phyloP scores from a whole-genome alignment of 148 eudicot genomes.

The Vaccinium macrocarpon region DNA sequence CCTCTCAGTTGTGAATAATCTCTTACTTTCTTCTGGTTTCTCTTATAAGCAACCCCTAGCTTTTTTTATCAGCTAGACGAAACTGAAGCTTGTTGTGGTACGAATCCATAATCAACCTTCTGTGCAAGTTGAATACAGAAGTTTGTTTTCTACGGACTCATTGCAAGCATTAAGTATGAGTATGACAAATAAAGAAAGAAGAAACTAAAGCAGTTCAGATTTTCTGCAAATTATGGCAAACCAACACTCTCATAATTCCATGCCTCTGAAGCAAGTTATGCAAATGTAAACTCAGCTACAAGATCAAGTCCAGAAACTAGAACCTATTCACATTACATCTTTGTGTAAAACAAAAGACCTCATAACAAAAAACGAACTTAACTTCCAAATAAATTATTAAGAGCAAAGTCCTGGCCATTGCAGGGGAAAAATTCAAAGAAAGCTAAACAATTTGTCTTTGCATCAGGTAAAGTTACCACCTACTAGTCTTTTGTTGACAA shows the following conservation, averaged over 20 bases:
- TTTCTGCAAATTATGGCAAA: neutral
- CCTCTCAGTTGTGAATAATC: too few species aligned
- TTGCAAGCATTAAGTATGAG: neutral
- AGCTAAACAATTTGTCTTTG: neutral
- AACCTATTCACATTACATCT: neutral
- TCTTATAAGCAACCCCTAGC: too few species aligned
- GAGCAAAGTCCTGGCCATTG: neutral
- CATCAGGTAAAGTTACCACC: slow-evolving; percentile 25
- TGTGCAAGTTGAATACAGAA: too few species aligned
- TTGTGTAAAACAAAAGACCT: neutral
- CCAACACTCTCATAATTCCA: neutral
- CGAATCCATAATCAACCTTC: neutral
- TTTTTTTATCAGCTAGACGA: neutral
- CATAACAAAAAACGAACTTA: neutral
- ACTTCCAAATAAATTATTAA: neutral
- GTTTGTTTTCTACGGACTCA: neutral
- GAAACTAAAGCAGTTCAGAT: neutral
- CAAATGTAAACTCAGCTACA: neutral
- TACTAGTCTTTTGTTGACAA: slow-evolving; percentile 40
- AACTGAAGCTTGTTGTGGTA: neutral
- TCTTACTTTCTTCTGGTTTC: too few species aligned
- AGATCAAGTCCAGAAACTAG: slow-evolving; percentile 7
- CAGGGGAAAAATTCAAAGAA: neutral
- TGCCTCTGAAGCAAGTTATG: neutral
- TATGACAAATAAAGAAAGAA: neutral